These are phyloP conservation scores for Candida pseudofarinosa DNA, from an alignment of 805 yeast species.

Conservation along the genomic window DNA sequence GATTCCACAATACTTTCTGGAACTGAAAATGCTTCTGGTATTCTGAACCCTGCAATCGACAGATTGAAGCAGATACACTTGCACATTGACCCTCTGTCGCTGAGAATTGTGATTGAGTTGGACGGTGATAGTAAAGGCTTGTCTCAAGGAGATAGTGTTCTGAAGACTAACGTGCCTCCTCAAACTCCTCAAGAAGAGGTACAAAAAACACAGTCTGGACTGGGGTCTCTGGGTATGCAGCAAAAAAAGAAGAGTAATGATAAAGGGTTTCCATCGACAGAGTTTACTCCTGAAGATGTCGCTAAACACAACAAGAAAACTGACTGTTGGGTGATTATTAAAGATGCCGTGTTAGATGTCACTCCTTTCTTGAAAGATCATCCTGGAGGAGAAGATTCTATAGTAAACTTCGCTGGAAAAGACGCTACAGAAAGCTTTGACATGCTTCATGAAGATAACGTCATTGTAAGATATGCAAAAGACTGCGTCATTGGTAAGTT, in stretches of 20 bases:
- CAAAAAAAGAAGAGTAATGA: conserved; percentile 5
- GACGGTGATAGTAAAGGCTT: not conserved
- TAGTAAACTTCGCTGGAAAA: conserved; percentile 43
- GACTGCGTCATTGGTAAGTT: conserved; percentile 48
- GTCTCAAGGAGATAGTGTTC: not conserved
- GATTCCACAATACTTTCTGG: conserved; percentile 2
- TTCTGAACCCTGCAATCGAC: conserved; percentile 9
- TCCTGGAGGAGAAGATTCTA: conserved; percentile 63
- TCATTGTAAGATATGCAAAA: conserved; percentile 46
- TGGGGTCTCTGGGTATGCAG: not conserved
- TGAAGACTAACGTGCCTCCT: not conserved
- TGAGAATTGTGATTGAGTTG: conserved; percentile 33
- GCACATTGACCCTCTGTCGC: conserved; percentile 42
- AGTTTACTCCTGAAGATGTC: conserved; percentile 44
- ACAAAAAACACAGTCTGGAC: not conserved
- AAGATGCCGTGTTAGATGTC: conserved; percentile 48
- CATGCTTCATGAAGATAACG: conserved; percentile 55
- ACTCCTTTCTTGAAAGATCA: conserved; percentile 43
- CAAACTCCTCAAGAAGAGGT: not conserved
- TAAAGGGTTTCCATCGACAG: conserved; percentile 44
- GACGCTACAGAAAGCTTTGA: conserved; percentile 49
- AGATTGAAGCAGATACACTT: conserved; percentile 41
- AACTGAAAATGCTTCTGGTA: not conserved
- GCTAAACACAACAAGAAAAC: conserved; percentile 41
- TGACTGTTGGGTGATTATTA: conserved; percentile 54